Conservation (phyloP, 2,329 filamentous ascomycete genomes). For the Aspergillus fumigatiaffinis region DNA sequence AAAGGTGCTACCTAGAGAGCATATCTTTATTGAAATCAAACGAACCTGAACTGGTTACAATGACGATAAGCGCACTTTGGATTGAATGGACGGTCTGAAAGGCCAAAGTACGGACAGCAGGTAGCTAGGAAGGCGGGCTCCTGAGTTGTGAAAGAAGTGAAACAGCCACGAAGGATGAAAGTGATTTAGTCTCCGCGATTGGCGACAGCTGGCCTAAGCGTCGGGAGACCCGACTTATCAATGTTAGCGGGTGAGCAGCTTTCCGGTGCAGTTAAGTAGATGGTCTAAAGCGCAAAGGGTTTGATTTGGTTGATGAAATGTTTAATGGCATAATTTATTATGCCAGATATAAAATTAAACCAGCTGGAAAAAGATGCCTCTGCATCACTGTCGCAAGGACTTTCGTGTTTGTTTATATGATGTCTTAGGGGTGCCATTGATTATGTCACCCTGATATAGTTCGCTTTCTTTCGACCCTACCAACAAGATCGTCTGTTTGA, state of each 20-base stretch:
- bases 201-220: conserved; percentile 32
- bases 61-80: conserved; percentile 18
- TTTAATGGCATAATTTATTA: neutral
- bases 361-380: neutral
- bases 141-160: conserved; percentile 18
- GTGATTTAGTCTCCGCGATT: conserved; percentile 2
- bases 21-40: conserved; percentile 3
- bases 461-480: neutral
- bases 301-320: neutral
- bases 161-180: conserved; percentile 20
- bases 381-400: neutral
- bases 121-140: conserved; percentile 18
- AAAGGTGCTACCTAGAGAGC: conserved; percentile 1
- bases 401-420: neutral
- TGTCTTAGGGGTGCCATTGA: neutral
- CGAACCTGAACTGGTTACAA: conserved; percentile 16
- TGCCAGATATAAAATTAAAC: neutral
- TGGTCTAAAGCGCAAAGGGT: neutral
- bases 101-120: conserved; percentile 24
- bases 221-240: conserved; percentile 3
- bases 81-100: conserved; percentile 5
- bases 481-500: neutral
- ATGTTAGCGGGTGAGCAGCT: neutral
- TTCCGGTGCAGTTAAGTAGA: neutral
- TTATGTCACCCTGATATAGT: neutral